Conservation (phyloP, 2,329 filamentous ascomycete species). For the Alternaria novae-zelandiae region DNA sequence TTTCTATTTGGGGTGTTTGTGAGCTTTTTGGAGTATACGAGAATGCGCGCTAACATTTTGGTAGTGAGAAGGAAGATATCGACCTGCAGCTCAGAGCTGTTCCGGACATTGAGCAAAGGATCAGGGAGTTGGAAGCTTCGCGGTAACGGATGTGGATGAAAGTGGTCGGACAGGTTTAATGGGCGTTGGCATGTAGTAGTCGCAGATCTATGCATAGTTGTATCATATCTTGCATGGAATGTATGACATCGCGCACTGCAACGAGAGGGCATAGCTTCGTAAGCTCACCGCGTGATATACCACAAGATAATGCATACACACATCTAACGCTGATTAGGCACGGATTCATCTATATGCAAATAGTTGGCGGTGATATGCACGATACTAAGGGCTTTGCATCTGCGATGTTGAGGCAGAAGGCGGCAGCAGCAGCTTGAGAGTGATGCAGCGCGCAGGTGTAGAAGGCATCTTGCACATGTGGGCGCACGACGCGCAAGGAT, state of each 20-base stretch:
- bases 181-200: not conserved
- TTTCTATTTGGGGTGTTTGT: not conserved
- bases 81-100: slow-evolving; percentile 85
- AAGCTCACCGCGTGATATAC: not conserved
- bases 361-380: not conserved
- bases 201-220: not conserved
- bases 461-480: not conserved
- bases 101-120: slow-evolving; percentile 83
- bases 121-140: slow-evolving; percentile 72
- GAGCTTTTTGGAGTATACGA: not conserved
- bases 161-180: not conserved
- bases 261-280: not conserved
- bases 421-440: not conserved
- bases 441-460: not conserved
- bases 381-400: not conserved
- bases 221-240: not conserved
- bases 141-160: not conserved
- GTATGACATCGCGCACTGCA: not conserved
- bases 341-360: not conserved
- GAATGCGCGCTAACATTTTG: slow-evolving; percentile 18
- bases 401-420: not conserved
- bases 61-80: slow-evolving; percentile 86
- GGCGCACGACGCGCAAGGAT: not conserved
- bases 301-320: not conserved
- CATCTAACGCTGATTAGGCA: not conserved